These are phyloP conservation scores for Fusarium beomiforme DNA, from an alignment of 2,329 filamentous ascomycete genomes.

Conservation along the genomic window DNA sequence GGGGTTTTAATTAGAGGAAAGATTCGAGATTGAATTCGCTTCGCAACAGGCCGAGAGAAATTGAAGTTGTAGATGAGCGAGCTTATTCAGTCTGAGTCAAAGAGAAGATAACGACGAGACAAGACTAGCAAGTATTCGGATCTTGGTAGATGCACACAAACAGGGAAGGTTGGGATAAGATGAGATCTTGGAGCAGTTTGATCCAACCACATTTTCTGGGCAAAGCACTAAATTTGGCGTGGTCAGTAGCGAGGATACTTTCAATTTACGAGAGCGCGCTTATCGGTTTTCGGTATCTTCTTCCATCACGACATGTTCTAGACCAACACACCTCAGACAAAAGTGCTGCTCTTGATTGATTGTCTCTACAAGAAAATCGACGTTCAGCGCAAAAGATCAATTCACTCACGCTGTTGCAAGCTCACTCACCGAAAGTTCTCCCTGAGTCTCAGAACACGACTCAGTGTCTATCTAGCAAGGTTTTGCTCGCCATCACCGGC, in stretches of 20 bases:
- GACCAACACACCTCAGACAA: neutral
- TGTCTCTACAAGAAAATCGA: neutral
- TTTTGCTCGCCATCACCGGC: neutral
- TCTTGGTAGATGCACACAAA: conserved; percentile 4
- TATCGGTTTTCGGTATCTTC: conserved; percentile 1
- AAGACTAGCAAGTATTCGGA: neutral
- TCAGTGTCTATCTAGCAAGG: conserved; percentile 4
- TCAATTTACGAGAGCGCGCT: conserved; percentile 19
- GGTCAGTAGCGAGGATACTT: conserved; percentile 11
- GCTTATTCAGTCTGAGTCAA: neutral
- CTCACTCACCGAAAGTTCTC: neutral
- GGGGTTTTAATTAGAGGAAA: conserved; percentile 21
- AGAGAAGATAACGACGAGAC: neutral
- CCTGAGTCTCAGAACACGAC: neutral
- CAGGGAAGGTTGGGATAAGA: conserved; percentile 24
- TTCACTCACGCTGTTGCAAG: neutral
- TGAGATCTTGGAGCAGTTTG: conserved; percentile 8
- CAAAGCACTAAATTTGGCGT: conserved; percentile 31
- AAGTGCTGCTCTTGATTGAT: neutral
- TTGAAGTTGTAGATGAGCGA: no score
- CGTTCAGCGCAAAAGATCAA: neutral
- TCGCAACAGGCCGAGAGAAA: neutral
- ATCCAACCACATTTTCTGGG: conserved; percentile 26
- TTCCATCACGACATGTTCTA: conserved; percentile 8
- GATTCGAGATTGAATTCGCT: neutral